Percentiles rank a stretch among this genome's conserved stretches.
These are phyloP conservation scores for Coniochaeta prunicola DNA, from an alignment of 2,329 filamentous ascomycete species.

Conservation along the genomic window DNA sequence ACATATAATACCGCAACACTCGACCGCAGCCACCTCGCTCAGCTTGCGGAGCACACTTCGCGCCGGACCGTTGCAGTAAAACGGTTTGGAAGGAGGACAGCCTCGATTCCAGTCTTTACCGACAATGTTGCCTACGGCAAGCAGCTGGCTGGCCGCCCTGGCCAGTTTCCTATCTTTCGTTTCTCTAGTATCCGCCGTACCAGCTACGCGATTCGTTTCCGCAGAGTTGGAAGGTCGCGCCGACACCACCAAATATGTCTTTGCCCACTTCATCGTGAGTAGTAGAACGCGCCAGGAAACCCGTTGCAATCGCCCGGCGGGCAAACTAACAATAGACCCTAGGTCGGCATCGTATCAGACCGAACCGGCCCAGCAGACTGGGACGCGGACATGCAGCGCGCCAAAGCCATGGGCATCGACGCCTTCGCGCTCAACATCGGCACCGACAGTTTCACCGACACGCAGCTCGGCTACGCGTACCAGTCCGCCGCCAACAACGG, in stretches of 20 bases:
- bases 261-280: background rate
- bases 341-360: slow-evolving; percentile 9
- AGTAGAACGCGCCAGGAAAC: background rate
- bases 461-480: slow-evolving; percentile 39
- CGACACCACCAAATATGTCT: background rate
- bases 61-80: background rate
- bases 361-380: slow-evolving; percentile 9
- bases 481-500: slow-evolving; percentile 33
- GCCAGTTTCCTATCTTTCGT: background rate
- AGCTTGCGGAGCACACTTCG: background rate
- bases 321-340: background rate
- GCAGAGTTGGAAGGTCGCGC: background rate
- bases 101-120: background rate
- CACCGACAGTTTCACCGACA: slow-evolving; percentile 30
- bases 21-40: background rate
- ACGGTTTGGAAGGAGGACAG: background rate
- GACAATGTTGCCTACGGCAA: background rate
- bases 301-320: too few relatives aligned
- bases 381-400: slow-evolving; percentile 9
- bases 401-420: slow-evolving; percentile 14
- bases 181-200: background rate
- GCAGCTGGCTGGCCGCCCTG: background rate
- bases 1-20: background rate
- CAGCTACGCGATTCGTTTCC: background rate
- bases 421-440: slow-evolving; percentile 19